Conservation (phyloP, 768 basidiomycete genomes). For the Brasilioporus rufonigricans region DNA sequence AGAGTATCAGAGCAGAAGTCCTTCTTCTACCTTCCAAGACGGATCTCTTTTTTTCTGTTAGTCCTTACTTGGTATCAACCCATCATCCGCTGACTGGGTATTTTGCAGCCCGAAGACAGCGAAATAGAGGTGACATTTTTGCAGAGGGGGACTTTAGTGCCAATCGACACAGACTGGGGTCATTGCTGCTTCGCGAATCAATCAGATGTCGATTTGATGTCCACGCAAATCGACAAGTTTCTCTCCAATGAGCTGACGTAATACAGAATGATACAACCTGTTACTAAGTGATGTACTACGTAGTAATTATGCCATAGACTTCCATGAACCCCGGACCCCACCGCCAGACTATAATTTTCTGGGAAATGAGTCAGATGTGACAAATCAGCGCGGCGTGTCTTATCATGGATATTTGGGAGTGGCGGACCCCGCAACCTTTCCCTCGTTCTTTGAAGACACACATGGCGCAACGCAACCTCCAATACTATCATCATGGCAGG, state of each 20-base stretch:
- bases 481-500: constrained; percentile 54
- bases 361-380: too few relatives aligned
- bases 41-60: constrained; percentile 54
- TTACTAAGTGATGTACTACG: too few relatives aligned
- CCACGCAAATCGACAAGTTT: constrained; percentile 10
- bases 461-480: constrained; percentile 28
- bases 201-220: constrained; percentile 9
- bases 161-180: constrained; percentile 38
- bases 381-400: too few relatives aligned
- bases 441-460: too few relatives aligned
- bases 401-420: too few relatives aligned
- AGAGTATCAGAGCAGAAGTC: constrained; percentile 46
- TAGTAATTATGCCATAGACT: too few relatives aligned
- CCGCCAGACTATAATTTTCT: too few relatives aligned
- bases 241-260: too few relatives aligned
- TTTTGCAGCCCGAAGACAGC: constrained; percentile 50
- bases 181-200: constrained; percentile 8
- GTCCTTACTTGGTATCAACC: neutral
- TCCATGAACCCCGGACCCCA: too few relatives aligned
- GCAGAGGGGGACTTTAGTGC: constrained; percentile 40
- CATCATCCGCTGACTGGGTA: neutral
- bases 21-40: constrained; percentile 58
- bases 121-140: constrained; percentile 42
- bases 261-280: too few relatives aligned
- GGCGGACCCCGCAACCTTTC: too few relatives aligned